Percentiles rank a stretch among this genome's conserved stretches.
Evolutionary conservation across 768 basidiomycete species (phyloP).

Genomic region (Podaxis rugospora): DNA sequence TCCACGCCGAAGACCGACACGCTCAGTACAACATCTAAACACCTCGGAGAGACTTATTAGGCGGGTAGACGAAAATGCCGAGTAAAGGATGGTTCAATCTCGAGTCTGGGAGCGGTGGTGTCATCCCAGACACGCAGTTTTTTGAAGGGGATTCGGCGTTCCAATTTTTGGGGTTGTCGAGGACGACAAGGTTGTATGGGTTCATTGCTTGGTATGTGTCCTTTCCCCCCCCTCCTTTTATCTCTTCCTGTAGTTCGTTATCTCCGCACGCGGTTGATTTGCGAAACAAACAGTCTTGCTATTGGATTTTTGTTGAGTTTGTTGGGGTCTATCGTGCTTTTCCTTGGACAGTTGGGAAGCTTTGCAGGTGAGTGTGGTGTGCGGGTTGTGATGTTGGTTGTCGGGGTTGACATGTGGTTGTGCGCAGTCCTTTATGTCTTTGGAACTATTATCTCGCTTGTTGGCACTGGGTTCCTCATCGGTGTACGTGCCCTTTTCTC

Average conservation of each 20-base stretch:
- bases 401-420: background rate
- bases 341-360: constrained; percentile 59
- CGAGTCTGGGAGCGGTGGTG: constrained; percentile 48
- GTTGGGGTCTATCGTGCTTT: constrained; percentile 72
- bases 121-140: constrained; percentile 74
- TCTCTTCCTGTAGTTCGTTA: background rate
- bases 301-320: constrained; percentile 79
- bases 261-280: background rate
- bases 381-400: background rate
- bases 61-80: constrained; percentile 30
- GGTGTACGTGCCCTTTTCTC: constrained; percentile 51
- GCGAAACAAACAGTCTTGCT: constrained; percentile 43
- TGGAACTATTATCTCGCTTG: constrained; percentile 76
- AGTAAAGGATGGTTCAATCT: constrained; percentile 87
- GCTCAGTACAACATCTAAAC: constrained; percentile 1
- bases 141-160: constrained; percentile 91
- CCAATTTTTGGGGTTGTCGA: constrained; percentile 70
- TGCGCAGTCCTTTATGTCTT: constrained; percentile 71
- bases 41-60: constrained; percentile 6
- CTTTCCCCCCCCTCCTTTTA: background rate
- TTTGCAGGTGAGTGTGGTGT: constrained; percentile 64
- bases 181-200: constrained; percentile 80
- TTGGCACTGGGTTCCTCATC: constrained; percentile 89
- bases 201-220: constrained; percentile 72
- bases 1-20: background rate